Evolutionary conservation across 768 basidiomycete species (phyloP).

Genomic region (Macrolepiota albuminosa): DNA sequence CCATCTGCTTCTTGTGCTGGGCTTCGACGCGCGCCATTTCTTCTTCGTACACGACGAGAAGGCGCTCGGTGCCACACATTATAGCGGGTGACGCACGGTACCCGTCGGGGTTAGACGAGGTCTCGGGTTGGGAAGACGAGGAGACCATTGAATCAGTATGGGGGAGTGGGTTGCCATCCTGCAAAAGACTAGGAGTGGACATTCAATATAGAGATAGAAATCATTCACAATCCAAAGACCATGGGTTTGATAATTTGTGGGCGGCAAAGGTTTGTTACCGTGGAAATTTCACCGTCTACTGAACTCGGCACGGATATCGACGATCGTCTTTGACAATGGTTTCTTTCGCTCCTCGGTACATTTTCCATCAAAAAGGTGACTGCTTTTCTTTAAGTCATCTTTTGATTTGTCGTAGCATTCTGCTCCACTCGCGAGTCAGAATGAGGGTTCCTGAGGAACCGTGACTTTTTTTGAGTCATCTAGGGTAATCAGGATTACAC

Average conservation of each 20-base stretch:
- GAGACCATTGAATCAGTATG: neutral
- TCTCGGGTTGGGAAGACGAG: neutral
- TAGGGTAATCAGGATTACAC: neutral
- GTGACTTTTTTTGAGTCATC: neutral
- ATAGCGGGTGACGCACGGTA: neutral
- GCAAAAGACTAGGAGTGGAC: neutral
- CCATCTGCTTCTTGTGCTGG: neutral
- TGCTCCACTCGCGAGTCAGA: neutral
- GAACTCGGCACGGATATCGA: neutral
- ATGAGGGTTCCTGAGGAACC: neutral
- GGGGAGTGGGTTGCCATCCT: neutral
- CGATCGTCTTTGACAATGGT: neutral
- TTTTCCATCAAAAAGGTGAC: neutral
- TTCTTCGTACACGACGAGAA: constrained; percentile 6
- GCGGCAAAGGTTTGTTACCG: neutral
- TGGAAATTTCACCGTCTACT: neutral
- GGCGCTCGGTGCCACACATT: constrained; percentile 1
- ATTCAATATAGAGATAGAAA: neutral
- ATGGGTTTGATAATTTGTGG: neutral
- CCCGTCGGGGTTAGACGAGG: neutral
- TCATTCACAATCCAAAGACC: neutral
- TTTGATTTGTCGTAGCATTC: neutral
- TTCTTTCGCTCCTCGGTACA: neutral
- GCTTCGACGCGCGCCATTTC: constrained; percentile 4
- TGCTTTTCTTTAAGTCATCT: neutral